Conservation (phyloP, 2,329 filamentous ascomycete genomes). For the Neonectria coccinea region DNA sequence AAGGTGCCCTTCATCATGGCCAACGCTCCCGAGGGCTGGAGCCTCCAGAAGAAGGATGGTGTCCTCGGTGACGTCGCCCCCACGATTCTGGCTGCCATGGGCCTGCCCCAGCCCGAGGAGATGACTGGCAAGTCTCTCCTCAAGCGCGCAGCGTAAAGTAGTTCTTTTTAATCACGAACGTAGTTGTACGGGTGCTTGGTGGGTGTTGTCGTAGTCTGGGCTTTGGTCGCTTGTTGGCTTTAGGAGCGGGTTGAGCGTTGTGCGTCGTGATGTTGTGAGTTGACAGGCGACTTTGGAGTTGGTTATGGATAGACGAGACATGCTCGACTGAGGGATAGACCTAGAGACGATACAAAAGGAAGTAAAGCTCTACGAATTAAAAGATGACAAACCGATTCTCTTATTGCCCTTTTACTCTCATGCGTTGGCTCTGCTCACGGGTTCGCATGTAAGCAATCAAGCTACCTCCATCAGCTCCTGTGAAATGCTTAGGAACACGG, state of each 20-base stretch:
- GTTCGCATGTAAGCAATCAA: neutral
- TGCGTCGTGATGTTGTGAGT: conserved; percentile 15
- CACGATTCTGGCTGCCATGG: conserved; percentile 92
- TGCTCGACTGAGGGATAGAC: conserved; percentile 33
- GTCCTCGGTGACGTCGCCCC: conserved; percentile 98
- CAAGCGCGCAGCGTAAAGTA: conserved; percentile 55
- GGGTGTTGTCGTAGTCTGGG: conserved; percentile 15
- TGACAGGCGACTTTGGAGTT: conserved; percentile 41
- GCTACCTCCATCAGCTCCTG: neutral
- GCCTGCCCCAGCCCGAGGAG: conserved; percentile 86
- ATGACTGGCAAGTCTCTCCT: conserved; percentile 92
- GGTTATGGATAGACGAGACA: conserved; percentile 31
- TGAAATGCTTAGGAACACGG: neutral
- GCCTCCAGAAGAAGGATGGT: conserved; percentile 83
- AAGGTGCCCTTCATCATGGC: conserved; percentile 98
- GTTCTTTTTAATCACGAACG: neutral
- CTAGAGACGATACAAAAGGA: conserved; percentile 24
- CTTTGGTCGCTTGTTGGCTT: conserved; percentile 31
- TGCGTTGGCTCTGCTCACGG: neutral
- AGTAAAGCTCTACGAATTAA: conserved; percentile 15
- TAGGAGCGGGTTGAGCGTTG: conserved; percentile 17
- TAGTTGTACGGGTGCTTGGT: conserved; percentile 2
- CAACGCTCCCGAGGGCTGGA: conserved; percentile 92
- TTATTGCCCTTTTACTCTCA: neutral
- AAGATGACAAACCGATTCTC: conserved; percentile 11